Evolutionary conservation across 768 basidiomycete genomes (phyloP), one percentile per base, ranked within the genome.

Genomic region (Mycena chlorophos): DNA sequence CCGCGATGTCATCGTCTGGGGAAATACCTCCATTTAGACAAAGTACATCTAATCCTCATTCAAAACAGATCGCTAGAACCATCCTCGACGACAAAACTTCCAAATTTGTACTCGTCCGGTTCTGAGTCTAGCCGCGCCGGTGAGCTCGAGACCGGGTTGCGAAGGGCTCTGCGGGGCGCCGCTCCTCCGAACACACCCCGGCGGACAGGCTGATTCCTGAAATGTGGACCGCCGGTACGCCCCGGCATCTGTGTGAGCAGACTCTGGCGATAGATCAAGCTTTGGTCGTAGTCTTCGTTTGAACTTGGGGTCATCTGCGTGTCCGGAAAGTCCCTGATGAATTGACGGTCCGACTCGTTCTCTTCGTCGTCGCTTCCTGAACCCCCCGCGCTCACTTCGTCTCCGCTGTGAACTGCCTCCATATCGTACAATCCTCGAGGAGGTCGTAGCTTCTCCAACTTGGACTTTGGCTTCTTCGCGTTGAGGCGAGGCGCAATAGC

Each of bases 201-300:
- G 56, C 84, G 75, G 14, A 72, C 61, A 5, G 86, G 87, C 8
- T 74, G 71, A 42, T 70, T 73, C 4, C 73, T 75, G 68, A 94
- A 94, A 10, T 54, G 56, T 1, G 89, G 91, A 1, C 67, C 76
- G 23, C 62, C n/a, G n/a, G n/a, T n/a, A n/a, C n/a, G 64, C 13
- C 60, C 68, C 0, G 84, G 81, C 3, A 74, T 79, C 65, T 93
- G 91, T 0, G 91, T 88, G 58, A 92, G 65, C 40, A 94, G 73
- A 56, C 91, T 87, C 54, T 80, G 82, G 17, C 83, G 81, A 67
- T 94, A 94, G 5, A 79, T 75, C 52, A 82, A 73, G 3, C 74
- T 75, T 69, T 94, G 92, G 57, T 93, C 82, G 62, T 93, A 93
- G n/a, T n/a, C n/a, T n/a, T n/a, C n/a, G n/a, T n/a, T n/a, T n/a